Conservation (phyloP, 352 stramenopile genomes). For the Phytophthora citricola region DNA sequence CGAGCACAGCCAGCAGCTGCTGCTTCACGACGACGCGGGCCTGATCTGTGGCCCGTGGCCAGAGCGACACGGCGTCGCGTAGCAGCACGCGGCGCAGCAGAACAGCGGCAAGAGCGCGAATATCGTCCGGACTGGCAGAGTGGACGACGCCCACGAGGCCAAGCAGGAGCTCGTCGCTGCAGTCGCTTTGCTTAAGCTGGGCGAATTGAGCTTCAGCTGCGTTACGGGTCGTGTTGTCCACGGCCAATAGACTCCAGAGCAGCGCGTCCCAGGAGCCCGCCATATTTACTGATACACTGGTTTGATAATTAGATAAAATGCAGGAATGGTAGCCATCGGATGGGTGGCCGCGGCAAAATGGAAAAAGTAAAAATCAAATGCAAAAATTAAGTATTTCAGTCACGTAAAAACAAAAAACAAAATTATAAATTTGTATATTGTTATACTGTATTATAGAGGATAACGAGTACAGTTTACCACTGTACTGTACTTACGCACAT, state of each 20-base stretch:
- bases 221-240: conserved; percentile 79
- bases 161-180: conserved; percentile 62
- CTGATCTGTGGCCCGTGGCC: conserved; percentile 58
- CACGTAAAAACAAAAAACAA: too few relatives aligned
- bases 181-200: conserved; percentile 57
- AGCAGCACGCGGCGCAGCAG: conserved; percentile 80
- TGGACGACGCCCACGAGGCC: conserved; percentile 67
- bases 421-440: too few relatives aligned
- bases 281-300: conserved; percentile 8
- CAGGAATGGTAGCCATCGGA: conserved; percentile 13
- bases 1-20: conserved; percentile 70
- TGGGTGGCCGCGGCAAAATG: not conserved
- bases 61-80: conserved; percentile 80
- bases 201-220: conserved; percentile 68
- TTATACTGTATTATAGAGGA: too few relatives aligned
- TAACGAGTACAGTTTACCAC: too few relatives aligned
- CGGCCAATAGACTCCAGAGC: conserved; percentile 74
- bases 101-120: conserved; percentile 76
- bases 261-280: conserved; percentile 58
- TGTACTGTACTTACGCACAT: too few relatives aligned
- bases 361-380: too few relatives aligned
- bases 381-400: too few relatives aligned
- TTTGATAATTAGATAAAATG: conserved; percentile 6
- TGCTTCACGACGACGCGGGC: conserved; percentile 62
- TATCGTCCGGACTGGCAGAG: conserved; percentile 63